phyloP scores from a whole-genome alignment of 1,139 yeast species.

The Diutina neorugosa region DNA sequence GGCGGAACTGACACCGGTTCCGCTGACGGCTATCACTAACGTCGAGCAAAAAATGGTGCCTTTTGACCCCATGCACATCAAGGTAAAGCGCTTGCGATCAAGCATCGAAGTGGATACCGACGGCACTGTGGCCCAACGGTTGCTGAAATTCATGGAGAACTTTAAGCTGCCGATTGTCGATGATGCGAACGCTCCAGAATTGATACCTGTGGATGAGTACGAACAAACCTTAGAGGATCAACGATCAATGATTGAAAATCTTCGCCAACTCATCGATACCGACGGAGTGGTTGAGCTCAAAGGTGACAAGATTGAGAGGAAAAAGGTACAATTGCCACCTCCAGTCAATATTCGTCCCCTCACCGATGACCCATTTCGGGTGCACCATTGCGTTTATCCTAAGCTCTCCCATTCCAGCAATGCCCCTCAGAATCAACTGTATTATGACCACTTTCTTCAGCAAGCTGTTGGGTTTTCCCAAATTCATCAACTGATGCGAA shows the following conservation, averaged over 20 bases:
- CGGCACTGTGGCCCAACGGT: constrained; percentile 18
- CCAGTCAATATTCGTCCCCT: constrained; percentile 18
- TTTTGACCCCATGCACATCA: constrained; percentile 20
- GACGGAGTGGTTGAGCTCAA: constrained; percentile 29
- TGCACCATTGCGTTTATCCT: constrained; percentile 26
- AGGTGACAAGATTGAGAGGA: constrained; percentile 31
- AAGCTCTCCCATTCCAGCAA: constrained; percentile 27
- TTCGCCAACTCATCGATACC: constrained; percentile 20
- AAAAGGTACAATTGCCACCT: constrained; percentile 31
- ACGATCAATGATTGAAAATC: constrained; percentile 14
- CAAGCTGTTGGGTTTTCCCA: constrained; percentile 72
- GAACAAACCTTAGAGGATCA: constrained; percentile 22
- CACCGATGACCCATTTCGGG: constrained; percentile 30
- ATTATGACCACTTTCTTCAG: constrained; percentile 58
- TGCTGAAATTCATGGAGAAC: constrained; percentile 40
- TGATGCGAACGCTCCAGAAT: constrained; percentile 23
- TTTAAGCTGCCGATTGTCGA: constrained; percentile 30
- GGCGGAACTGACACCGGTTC: constrained; percentile 3
- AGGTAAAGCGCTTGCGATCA: constrained; percentile 13
- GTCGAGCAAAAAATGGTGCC: constrained; percentile 24
- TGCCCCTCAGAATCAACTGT: constrained; percentile 28
- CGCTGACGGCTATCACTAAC: constrained; percentile 13
- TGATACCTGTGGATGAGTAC: constrained; percentile 23
- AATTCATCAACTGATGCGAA: constrained; percentile 56
- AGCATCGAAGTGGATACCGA: constrained; percentile 15